Evolutionary conservation across 306 rosid species (phyloP).

Genomic region (Quercus dentata): DNA sequence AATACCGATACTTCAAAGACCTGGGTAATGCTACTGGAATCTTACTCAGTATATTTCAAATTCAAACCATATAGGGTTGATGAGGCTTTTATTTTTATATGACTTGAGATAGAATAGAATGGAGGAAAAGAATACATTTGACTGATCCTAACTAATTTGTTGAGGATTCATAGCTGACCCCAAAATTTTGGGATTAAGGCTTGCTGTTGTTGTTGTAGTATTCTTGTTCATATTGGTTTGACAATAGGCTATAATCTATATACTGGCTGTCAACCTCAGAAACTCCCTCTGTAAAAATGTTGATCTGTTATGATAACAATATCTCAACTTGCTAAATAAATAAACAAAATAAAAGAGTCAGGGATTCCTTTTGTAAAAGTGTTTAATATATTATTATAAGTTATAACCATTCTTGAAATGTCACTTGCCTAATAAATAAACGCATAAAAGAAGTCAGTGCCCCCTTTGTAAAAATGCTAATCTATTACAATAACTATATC

Average conservation of each 20-base stretch:
- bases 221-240: neutral
- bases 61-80: neutral
- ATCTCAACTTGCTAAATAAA: neutral
- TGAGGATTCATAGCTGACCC: too few species aligned
- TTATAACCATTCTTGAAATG: too few species aligned
- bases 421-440: too few species aligned
- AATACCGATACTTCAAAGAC: constrained; percentile 20
- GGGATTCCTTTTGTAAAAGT: too few species aligned
- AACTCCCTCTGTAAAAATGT: neutral
- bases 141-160: too few species aligned
- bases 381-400: too few species aligned
- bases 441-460: too few species aligned
- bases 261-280: neutral
- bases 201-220: neutral
- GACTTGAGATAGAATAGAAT: too few species aligned
- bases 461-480: neutral
- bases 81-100: neutral
- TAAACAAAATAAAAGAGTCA: too few species aligned
- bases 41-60: neutral
- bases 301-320: neutral
- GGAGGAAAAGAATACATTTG: too few species aligned
- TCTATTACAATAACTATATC: neutral
- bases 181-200: too few species aligned
- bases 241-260: neutral
- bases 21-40: constrained; percentile 44